These are phyloP conservation scores for Takashimella tepidaria DNA, from an alignment of 1,284 basidiomycete species.

Conservation along the genomic window DNA sequence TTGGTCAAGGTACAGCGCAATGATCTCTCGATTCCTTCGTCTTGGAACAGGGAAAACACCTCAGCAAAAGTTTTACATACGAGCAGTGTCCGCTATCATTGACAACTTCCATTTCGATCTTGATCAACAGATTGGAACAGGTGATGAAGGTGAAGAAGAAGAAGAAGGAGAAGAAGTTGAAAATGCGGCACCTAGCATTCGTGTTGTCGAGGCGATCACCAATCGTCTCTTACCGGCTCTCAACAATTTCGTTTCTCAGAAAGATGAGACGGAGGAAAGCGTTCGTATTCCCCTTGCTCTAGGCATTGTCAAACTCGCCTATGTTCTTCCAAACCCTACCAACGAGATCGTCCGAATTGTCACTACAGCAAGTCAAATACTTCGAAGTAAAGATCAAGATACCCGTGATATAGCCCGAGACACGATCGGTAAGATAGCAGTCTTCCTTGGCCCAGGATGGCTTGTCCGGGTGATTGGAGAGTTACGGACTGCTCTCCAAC, in stretches of 20 bases:
- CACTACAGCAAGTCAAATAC: constrained; percentile 77
- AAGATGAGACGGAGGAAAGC: constrained; percentile 76
- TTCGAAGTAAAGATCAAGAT: constrained; percentile 90
- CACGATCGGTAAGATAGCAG: constrained; percentile 75
- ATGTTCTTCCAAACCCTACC: constrained; percentile 66
- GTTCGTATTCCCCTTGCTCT: constrained; percentile 82
- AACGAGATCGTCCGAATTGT: constrained; percentile 73
- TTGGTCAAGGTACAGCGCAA: constrained; percentile 80
- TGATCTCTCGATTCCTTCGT: constrained; percentile 78
- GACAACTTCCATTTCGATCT: constrained; percentile 90
- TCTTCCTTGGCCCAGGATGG: constrained; percentile 67
- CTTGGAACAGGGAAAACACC: constrained; percentile 64
- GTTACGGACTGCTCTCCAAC: constrained; percentile 71
- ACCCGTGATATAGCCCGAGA: constrained; percentile 84
- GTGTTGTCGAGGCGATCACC: constrained; percentile 73
- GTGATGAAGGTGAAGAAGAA: constrained; percentile 32
- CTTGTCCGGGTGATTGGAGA: constrained; percentile 73
- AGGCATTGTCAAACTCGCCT: constrained; percentile 79
- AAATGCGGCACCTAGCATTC: constrained; percentile 18
- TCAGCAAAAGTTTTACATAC: constrained; percentile 79
- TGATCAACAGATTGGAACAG: constrained; percentile 36
- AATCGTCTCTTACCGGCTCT: constrained; percentile 68
- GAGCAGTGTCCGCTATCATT: constrained; percentile 76
- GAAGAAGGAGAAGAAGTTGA: constrained; percentile 30
- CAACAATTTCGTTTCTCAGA: constrained; percentile 70